A percentile compares a stretch with the other conserved stretches of the same genome.
Evolutionary conservation across 345 rosid genomes (phyloP).

Genomic region (Populus tremula): DNA sequence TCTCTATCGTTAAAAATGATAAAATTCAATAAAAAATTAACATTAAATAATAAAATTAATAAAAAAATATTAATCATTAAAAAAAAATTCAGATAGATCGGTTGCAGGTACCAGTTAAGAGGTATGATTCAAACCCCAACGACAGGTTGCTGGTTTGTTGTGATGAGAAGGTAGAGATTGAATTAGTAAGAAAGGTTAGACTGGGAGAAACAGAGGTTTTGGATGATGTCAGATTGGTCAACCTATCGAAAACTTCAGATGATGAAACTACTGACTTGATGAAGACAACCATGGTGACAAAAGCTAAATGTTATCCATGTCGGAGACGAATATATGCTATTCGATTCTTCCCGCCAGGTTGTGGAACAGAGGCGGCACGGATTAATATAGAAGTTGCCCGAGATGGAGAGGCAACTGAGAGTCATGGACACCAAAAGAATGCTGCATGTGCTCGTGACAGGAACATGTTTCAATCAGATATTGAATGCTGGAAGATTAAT

Average conservation of each 20-base stretch:
- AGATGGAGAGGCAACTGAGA: not conserved
- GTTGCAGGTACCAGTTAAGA: not conserved
- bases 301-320: not conserved
- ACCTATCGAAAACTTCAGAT: not conserved
- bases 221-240: not conserved
- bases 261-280: not conserved
- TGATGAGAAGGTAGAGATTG: not conserved
- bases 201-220: not conserved
- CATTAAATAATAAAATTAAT: too few relatives aligned
- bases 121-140: not conserved
- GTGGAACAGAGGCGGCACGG: not conserved
- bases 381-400: not conserved
- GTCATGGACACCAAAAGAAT: not conserved
- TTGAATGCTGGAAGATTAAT: not conserved
- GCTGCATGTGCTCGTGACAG: not conserved
- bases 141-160: not conserved
- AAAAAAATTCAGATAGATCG: too few relatives aligned
- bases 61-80: too few relatives aligned
- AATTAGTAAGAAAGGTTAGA: not conserved
- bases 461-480: not conserved
- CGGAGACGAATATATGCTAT: conserved; percentile 9
- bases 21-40: too few relatives aligned
- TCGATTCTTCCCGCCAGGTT: conserved; percentile 21
- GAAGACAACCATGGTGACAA: not conserved
- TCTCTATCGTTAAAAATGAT: conserved; percentile 18